Percentiles rank a stretch among this genome's conserved stretches.
phyloP scores from a whole-genome alignment of 768 basidiomycete species.

The Lentinula sp. region DNA sequence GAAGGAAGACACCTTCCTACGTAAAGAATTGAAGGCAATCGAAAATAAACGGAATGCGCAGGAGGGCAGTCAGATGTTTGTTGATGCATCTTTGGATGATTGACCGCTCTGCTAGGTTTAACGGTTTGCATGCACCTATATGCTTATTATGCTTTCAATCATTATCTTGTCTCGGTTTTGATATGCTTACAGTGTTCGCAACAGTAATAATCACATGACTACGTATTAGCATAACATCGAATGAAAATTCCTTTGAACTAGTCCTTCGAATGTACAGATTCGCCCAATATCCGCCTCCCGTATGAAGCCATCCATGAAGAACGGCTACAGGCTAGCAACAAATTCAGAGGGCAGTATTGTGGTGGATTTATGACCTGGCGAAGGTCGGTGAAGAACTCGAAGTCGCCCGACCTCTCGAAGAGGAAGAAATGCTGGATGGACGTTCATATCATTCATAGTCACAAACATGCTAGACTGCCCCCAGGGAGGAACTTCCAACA shows the following conservation, averaged over 20 bases:
- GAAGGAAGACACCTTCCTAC: conserved; percentile 3
- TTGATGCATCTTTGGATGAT: conserved; percentile 5
- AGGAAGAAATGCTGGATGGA: background rate
- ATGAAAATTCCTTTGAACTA: background rate
- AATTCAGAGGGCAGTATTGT: background rate
- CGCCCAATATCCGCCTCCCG: too few relatives aligned
- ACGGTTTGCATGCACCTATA: conserved; percentile 1
- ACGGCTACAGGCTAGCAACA: background rate
- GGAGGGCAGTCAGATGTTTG: background rate
- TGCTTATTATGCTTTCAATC: background rate
- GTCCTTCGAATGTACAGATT: background rate
- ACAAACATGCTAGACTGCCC: background rate
- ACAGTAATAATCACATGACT: background rate
- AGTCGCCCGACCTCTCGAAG: background rate
- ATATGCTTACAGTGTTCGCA: background rate
- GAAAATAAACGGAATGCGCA: background rate
- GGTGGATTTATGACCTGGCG: background rate
- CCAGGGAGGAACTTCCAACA: background rate
- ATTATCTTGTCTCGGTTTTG: background rate
- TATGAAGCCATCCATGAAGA: too few relatives aligned
- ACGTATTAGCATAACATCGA: background rate
- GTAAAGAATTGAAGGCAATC: conserved; percentile 2
- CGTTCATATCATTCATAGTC: background rate
- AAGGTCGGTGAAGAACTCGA: background rate
- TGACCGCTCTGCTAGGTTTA: background rate